Evolutionary conservation across 306 rosid species (phyloP).

Genomic region (Dalbergia oliveri): DNA sequence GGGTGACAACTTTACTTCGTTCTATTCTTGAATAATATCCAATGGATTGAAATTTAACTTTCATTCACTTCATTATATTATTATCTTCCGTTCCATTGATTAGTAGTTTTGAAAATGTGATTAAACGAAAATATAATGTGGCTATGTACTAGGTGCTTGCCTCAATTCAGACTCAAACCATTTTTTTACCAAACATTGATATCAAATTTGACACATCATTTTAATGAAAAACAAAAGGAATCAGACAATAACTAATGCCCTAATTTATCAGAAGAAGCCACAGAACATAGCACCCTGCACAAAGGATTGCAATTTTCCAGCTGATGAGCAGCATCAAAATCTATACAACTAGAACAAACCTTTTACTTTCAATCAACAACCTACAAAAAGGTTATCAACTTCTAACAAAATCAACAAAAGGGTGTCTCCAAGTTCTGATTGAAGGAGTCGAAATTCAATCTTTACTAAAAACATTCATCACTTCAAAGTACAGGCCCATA

Average conservation of each 20-base stretch:
- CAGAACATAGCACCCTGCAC: neutral
- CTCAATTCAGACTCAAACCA: slow-evolving; percentile 8
- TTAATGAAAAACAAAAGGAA: neutral
- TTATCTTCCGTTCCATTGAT: too few relatives aligned
- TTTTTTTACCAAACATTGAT: neutral
- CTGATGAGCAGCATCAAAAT: neutral
- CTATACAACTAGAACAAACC: neutral
- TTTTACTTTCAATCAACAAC: neutral
- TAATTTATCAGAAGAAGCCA: slow-evolving; percentile 18
- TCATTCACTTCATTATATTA: too few relatives aligned
- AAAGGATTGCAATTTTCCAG: neutral
- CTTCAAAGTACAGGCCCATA: neutral
- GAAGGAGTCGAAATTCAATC: neutral
- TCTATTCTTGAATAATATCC: too few relatives aligned
- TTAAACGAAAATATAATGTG: too few relatives aligned
- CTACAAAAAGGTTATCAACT: too few relatives aligned
- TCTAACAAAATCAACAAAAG: neutral
- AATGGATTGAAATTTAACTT: too few relatives aligned
- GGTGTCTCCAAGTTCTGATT: neutral
- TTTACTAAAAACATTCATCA: neutral
- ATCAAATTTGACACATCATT: neutral
- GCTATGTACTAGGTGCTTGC: neutral
- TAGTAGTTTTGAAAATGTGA: too few relatives aligned
- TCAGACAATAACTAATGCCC: slow-evolving; percentile 1
- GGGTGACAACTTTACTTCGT: too few relatives aligned